These are phyloP conservation scores for Buxus sempervirens DNA, from an alignment of 164 flowering plant species.

Conservation along the genomic window DNA sequence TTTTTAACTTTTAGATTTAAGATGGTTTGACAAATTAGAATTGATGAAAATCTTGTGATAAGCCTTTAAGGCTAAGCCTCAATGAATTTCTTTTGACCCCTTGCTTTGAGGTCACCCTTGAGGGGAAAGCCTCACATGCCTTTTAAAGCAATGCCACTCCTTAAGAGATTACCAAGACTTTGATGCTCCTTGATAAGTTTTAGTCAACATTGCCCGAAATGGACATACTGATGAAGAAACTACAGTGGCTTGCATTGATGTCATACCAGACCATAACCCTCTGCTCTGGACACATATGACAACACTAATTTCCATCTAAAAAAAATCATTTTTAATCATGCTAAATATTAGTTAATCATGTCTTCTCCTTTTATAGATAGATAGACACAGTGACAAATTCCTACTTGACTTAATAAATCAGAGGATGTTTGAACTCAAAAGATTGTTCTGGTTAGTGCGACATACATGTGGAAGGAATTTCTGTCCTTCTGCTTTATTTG, in stretches of 20 bases:
- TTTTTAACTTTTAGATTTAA: too few relatives aligned
- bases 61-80: background rate
- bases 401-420: too few relatives aligned
- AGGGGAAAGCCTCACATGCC: too few relatives aligned
- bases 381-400: background rate
- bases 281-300: background rate
- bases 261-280: background rate
- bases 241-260: background rate
- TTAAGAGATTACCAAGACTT: too few relatives aligned
- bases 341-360: background rate
- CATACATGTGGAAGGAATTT: conserved; percentile 6
- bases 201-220: too few relatives aligned
- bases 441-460: background rate
- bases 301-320: background rate
- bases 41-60: background rate
- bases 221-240: background rate
- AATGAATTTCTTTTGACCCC: too few relatives aligned
- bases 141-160: too few relatives aligned
- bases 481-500: background rate
- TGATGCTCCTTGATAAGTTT: too few relatives aligned
- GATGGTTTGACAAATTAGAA: too few relatives aligned
- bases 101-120: too few relatives aligned
- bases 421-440: background rate
- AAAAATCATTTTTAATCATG: background rate
- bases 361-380: background rate